phyloP scores from a whole-genome alignment of 139 green algal genomes.

The Pseudopediastrum boryanum region DNA sequence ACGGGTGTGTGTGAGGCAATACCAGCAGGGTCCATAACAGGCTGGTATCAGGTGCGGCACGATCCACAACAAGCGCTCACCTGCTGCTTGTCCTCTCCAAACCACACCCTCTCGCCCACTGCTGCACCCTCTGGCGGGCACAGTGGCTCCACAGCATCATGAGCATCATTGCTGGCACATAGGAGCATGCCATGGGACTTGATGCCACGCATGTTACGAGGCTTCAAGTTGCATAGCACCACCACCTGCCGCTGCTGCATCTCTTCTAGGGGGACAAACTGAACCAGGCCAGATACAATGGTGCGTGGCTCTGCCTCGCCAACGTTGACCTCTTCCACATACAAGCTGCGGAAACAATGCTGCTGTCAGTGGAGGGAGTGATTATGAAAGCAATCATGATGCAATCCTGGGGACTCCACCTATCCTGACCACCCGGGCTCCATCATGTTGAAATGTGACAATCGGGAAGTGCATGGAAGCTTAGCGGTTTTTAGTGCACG shows the following conservation, averaged over 20 bases:
- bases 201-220: slow-evolving; percentile 76
- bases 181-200: slow-evolving; percentile 84
- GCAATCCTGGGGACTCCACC: too few species aligned
- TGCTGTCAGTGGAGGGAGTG: background rate
- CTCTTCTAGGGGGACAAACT: slow-evolving; percentile 69
- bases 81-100: slow-evolving; percentile 55
- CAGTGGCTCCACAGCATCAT: slow-evolving; percentile 82
- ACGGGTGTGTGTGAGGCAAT: background rate
- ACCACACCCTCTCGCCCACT: slow-evolving; percentile 78
- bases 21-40: too few species aligned
- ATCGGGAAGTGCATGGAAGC: too few species aligned
- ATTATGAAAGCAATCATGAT: background rate
- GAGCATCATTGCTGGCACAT: slow-evolving; percentile 71
- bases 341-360: too few species aligned
- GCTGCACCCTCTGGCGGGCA: slow-evolving; percentile 62
- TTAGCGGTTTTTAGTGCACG: too few species aligned
- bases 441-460: too few species aligned
- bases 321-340: slow-evolving; percentile 71
- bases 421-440: too few species aligned
- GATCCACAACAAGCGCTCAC: background rate
- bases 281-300: slow-evolving; percentile 79
- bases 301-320: slow-evolving; percentile 81
- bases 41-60: background rate
- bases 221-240: slow-evolving; percentile 89
- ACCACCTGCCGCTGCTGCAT: slow-evolving; percentile 73